Evolutionary conservation across 192 early-diverging fungal genomes (phyloP).

Genomic region (Entomortierella lignicola): DNA sequence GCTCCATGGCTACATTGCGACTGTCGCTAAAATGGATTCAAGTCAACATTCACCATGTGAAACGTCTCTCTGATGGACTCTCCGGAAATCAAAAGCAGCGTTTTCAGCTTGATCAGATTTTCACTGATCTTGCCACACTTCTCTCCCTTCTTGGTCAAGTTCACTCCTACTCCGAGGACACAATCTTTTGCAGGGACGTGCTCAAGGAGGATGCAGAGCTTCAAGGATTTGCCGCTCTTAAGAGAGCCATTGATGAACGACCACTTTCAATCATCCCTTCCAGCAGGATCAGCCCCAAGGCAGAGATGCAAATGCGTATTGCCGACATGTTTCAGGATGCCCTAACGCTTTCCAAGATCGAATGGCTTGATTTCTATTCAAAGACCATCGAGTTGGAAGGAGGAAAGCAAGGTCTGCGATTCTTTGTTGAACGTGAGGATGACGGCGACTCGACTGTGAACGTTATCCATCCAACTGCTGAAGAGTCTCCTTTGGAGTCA

Average conservation of each 20-base stretch:
- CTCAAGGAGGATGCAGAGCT: constrained; percentile 58
- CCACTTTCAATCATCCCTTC: constrained; percentile 50
- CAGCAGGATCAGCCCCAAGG: constrained; percentile 48
- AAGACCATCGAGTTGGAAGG: constrained; percentile 3
- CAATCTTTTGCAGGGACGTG: constrained; percentile 48
- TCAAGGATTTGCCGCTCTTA: constrained; percentile 55
- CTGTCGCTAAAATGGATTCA: constrained; percentile 47
- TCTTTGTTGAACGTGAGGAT: constrained; percentile 26
- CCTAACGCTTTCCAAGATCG: constrained; percentile 22
- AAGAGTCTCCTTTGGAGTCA: background rate
- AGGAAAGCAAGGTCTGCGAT: constrained; percentile 24
- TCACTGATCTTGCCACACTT: constrained; percentile 20
- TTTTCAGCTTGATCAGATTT: constrained; percentile 30
- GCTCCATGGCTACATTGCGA: constrained; percentile 38
- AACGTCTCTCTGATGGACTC: constrained; percentile 40
- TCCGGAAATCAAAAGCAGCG: constrained; percentile 23
- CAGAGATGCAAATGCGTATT: constrained; percentile 53
- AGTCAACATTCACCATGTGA: constrained; percentile 50
- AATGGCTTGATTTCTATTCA: constrained; percentile 39
- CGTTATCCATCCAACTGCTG: background rate
- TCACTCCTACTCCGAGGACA: constrained; percentile 33
- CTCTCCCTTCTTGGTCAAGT: constrained; percentile 25
- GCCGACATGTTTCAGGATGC: constrained; percentile 53
- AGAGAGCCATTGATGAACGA: constrained; percentile 45
- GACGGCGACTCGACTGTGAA: constrained; percentile 17